Evolutionary conservation across 2,329 filamentous ascomycete species (phyloP).

Genomic region (Rhytidhysteron rufulum): DNA sequence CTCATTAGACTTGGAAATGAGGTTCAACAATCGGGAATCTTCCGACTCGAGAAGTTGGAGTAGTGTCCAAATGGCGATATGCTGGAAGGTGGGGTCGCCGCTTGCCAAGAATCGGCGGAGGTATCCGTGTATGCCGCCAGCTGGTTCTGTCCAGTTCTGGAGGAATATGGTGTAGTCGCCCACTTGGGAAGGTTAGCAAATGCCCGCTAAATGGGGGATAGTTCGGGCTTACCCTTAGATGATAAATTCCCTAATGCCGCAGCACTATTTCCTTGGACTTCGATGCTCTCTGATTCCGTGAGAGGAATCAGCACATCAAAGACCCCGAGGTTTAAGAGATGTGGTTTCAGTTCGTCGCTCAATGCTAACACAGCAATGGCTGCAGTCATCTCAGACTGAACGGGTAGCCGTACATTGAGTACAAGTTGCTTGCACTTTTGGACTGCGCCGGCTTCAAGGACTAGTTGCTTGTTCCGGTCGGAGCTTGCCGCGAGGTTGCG

Average conservation of each 20-base stretch:
- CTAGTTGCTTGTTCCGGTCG: slow-evolving; percentile 96
- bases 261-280: slow-evolving; percentile 97
- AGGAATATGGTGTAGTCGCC: slow-evolving; percentile 96
- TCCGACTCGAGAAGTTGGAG: slow-evolving; percentile 94
- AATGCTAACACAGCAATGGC: slow-evolving; percentile 94
- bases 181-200: slow-evolving; percentile 53
- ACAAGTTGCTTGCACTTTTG: slow-evolving; percentile 98
- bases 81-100: slow-evolving; percentile 95
- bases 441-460: slow-evolving; percentile 91
- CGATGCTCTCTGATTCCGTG: slow-evolving; percentile 91
- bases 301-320: slow-evolving; percentile 95
- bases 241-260: slow-evolving; percentile 93
- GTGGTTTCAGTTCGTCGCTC: slow-evolving; percentile 91
- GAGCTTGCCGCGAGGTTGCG: slow-evolving; percentile 95
- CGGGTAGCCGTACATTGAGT: slow-evolving; percentile 84
- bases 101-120: slow-evolving; percentile 88
- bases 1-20: slow-evolving; percentile 85
- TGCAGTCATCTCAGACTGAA: slow-evolving; percentile 99
- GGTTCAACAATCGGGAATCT: slow-evolving; percentile 80
- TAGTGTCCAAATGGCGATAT: slow-evolving; percentile 98
- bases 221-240: slow-evolving; percentile 75
- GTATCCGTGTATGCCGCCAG: slow-evolving; percentile 93
- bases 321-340: slow-evolving; percentile 85
- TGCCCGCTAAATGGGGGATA: neutral
- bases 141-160: slow-evolving; percentile 86